phyloP scores from a whole-genome alignment of 2,329 filamentous ascomycete species.

The Eutypa lata region DNA sequence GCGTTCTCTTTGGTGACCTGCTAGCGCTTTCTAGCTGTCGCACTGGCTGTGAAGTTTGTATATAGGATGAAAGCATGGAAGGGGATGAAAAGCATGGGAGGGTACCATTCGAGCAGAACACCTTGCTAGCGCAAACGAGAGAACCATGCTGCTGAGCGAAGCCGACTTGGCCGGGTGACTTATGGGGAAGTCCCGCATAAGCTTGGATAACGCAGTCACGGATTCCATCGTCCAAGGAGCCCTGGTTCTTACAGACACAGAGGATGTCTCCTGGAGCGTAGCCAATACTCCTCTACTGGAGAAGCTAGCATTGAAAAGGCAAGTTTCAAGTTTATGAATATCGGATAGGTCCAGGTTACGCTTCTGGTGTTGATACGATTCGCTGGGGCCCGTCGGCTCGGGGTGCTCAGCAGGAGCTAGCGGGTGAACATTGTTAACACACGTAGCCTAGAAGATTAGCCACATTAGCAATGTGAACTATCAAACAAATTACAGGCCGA shows the following conservation, averaged over 20 bases:
- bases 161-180: slow-evolving; percentile 26
- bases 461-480: slow-evolving; percentile 8
- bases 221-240: slow-evolving; percentile 30
- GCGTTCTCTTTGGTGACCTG: too few species aligned
- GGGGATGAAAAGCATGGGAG: not conserved
- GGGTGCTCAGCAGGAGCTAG: too few species aligned
- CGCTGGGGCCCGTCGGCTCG: too few species aligned
- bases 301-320: too few species aligned
- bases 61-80: too few species aligned
- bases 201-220: slow-evolving; percentile 36
- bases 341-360: too few species aligned
- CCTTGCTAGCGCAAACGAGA: slow-evolving; percentile 28
- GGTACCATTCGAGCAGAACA: not conserved
- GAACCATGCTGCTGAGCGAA: slow-evolving; percentile 21
- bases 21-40: too few species aligned
- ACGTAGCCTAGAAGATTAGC: slow-evolving; percentile 16
- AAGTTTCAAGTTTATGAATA: too few species aligned
- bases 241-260: slow-evolving; percentile 39
- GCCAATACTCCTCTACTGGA: slow-evolving; percentile 15
- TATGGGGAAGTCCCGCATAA: slow-evolving; percentile 18
- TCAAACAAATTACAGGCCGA: slow-evolving; percentile 1
- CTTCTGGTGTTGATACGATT: too few species aligned
- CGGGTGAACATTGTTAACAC: slow-evolving; percentile 24
- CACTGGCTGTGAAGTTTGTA: too few species aligned
- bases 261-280: slow-evolving; percentile 24